phyloP scores from a whole-genome alignment of 352 stramenopile genomes.

The Albugo laibachii region DNA sequence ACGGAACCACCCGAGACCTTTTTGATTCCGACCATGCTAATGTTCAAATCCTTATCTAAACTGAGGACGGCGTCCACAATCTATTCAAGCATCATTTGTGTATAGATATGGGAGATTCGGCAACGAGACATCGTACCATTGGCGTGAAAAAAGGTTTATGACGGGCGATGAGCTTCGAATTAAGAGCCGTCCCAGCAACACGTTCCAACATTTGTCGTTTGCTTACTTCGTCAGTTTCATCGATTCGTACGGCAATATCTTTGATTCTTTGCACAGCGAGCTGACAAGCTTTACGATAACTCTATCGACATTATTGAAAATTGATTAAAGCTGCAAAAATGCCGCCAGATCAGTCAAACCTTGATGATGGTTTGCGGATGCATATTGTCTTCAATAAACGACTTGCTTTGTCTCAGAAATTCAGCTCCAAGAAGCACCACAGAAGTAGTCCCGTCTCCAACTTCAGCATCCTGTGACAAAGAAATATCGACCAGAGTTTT shows the following conservation, averaged over 20 bases:
- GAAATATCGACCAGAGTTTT: slow-evolving; percentile 98
- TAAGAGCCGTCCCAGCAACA: slow-evolving; percentile 91
- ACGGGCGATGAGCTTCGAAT: slow-evolving; percentile 96
- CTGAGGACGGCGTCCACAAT: slow-evolving; percentile 91
- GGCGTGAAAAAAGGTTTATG: slow-evolving; percentile 96
- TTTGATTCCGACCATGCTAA: slow-evolving; percentile 93
- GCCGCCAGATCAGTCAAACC: slow-evolving; percentile 2
- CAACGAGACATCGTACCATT: slow-evolving; percentile 49
- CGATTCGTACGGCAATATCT: slow-evolving; percentile 67
- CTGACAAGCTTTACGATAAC: slow-evolving; percentile 68
- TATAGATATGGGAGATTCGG: background rate
- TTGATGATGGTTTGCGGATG: slow-evolving; percentile 85
- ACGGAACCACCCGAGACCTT: slow-evolving; percentile 96
- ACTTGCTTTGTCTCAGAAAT: slow-evolving; percentile 94
- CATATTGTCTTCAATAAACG: slow-evolving; percentile 96
- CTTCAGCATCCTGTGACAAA: slow-evolving; percentile 78
- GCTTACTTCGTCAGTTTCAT: slow-evolving; percentile 54
- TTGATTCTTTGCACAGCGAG: slow-evolving; percentile 75
- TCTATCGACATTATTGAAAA: slow-evolving; percentile 10
- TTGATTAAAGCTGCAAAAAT: background rate
- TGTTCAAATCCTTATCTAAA: slow-evolving; percentile 77
- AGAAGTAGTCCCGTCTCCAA: slow-evolving; percentile 90
- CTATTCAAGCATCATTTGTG: slow-evolving; percentile 9
- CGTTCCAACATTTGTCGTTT: slow-evolving; percentile 80
- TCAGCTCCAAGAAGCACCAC: slow-evolving; percentile 94